A percentile compares a stretch with the other conserved stretches of the same genome.
phyloP scores from a whole-genome alignment of 805 yeast species.

The Kodamaea lidongshanica region DNA sequence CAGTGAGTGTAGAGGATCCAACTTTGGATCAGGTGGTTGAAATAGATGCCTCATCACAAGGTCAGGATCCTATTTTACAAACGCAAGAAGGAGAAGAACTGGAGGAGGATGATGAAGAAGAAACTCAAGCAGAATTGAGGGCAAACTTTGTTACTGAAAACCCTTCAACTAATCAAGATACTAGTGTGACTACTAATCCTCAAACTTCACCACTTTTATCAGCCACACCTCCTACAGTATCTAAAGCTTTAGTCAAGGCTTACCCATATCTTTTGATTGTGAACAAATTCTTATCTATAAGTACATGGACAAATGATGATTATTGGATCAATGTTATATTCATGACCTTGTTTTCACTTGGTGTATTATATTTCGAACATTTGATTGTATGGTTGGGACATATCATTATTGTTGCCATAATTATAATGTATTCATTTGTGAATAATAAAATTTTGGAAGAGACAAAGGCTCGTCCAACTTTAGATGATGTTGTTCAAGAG shows the following conservation, averaged over 20 bases:
- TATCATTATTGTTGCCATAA: conserved; percentile 54
- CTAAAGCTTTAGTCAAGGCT: conserved; percentile 72
- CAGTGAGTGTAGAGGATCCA: no score
- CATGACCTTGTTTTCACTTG: conserved; percentile 47
- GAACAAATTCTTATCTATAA: conserved; percentile 60
- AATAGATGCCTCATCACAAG: no score
- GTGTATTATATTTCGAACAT: conserved; percentile 73
- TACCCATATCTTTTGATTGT: conserved; percentile 79
- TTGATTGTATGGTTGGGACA: conserved; percentile 80
- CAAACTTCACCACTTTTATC: conserved; percentile 76
- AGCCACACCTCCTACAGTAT: conserved; percentile 86
- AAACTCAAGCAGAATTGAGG: conserved; percentile 7
- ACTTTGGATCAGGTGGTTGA: no score
- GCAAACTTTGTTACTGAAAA: conserved; percentile 9
- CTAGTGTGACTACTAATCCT: conserved; percentile 21
- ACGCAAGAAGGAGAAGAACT: conserved; percentile 6
- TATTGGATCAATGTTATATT: conserved; percentile 66
- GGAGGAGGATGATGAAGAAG: conserved; percentile 8
- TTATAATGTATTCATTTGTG: conserved; percentile 55
- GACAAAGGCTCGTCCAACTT: conserved; percentile 64
- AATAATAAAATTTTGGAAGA: conserved; percentile 52
- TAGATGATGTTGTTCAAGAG: conserved; percentile 78
- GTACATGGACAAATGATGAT: conserved; percentile 91
- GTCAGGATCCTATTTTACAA: neutral
- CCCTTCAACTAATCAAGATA: conserved; percentile 4